Percentiles rank a stretch among this genome's conserved stretches.
Conservation (phyloP, 768 basidiomycete genomes). For the Trametes meyenii region DNA sequence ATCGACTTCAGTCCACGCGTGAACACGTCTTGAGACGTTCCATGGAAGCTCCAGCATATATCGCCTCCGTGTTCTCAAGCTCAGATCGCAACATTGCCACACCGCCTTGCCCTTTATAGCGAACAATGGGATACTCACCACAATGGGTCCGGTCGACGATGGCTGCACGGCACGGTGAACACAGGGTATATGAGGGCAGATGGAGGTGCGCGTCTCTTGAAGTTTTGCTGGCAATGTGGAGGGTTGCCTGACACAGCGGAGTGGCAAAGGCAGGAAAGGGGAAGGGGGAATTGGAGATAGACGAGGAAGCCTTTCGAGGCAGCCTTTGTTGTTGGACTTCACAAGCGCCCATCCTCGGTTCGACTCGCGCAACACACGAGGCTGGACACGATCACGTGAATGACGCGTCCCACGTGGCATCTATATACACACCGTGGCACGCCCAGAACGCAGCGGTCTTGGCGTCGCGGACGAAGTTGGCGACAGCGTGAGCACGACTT, state of each 20-base stretch:
- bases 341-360: conserved; percentile 16
- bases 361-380: conserved; percentile 22
- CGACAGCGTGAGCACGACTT: background rate
- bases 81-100: background rate
- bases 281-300: background rate
- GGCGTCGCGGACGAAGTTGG: too few relatives aligned
- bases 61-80: too few relatives aligned
- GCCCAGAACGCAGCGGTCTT: background rate
- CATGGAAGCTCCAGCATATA: background rate
- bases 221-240: too few relatives aligned
- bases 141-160: background rate
- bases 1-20: background rate
- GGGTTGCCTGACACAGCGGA: too few relatives aligned
- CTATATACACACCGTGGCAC: background rate
- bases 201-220: too few relatives aligned
- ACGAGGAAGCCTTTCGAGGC: background rate
- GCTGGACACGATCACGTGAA: conserved; percentile 18
- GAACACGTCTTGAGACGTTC: background rate
- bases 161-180: background rate
- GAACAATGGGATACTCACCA: background rate
- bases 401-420: conserved; percentile 13
- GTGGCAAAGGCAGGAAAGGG: background rate
- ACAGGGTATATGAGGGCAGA: background rate
- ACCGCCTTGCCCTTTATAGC: background rate
- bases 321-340: conserved; percentile 16